phyloP scores from a whole-genome alignment of 208 protist species.

The Trypanosoma theileri region DNA sequence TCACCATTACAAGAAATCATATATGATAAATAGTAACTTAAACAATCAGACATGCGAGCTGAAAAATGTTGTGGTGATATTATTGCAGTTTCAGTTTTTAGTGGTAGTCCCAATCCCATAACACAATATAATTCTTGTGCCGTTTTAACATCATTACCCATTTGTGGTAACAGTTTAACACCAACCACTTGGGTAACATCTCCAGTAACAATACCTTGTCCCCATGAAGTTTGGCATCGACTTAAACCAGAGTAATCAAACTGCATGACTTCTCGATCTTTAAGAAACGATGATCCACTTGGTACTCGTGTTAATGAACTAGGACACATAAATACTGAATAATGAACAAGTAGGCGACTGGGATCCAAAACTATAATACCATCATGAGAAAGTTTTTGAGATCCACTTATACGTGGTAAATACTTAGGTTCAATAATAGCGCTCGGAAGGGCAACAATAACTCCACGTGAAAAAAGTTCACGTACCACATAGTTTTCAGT shows the following conservation, averaged over 20 bases:
- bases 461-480: conserved; percentile 29
- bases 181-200: conserved; percentile 23
- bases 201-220: conserved; percentile 24
- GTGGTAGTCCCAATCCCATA: conserved; percentile 28
- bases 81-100: conserved; percentile 24
- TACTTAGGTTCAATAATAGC: conserved; percentile 34
- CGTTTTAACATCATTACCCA: conserved; percentile 25
- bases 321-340: conserved; percentile 31
- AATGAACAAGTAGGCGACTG: conserved; percentile 18
- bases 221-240: conserved; percentile 26
- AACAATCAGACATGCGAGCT: conserved; percentile 24
- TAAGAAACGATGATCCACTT: conserved; percentile 14
- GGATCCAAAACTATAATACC: conserved; percentile 27
- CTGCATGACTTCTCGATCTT: conserved; percentile 27
- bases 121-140: conserved; percentile 27
- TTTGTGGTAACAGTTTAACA: conserved; percentile 18
- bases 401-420: conserved; percentile 22
- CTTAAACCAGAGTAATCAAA: conserved; percentile 26
- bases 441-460: conserved; percentile 29
- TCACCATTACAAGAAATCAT: conserved; percentile 33
- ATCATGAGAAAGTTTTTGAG: conserved; percentile 10
- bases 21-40: conserved; percentile 30
- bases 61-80: conserved; percentile 31
- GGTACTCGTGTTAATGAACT: conserved; percentile 23
- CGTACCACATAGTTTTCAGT: conserved; percentile 27